These are phyloP conservation scores for Mikania micrantha DNA, from an alignment of 129 eudicot species.

Conservation along the genomic window DNA sequence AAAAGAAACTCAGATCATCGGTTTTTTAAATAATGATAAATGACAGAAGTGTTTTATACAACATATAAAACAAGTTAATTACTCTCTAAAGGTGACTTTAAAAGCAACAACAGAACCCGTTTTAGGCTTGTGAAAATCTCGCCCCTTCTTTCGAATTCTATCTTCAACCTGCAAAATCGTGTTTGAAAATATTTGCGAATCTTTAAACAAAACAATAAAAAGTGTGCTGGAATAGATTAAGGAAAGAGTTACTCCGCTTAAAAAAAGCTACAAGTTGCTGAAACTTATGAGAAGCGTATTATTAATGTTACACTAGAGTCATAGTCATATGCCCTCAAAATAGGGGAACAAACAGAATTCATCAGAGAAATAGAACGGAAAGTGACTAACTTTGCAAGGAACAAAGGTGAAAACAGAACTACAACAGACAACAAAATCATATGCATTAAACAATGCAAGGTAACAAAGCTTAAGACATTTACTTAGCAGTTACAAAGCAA, in stretches of 20 bases:
- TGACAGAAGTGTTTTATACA: not conserved
- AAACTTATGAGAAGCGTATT: not conserved
- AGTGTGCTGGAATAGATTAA: not conserved
- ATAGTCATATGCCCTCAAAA: not conserved
- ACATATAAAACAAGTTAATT: slow-evolving; percentile 15
- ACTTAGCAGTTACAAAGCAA: not conserved
- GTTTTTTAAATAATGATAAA: not conserved
- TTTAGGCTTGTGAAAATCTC: slow-evolving; percentile 70
- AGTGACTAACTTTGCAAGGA: not conserved
- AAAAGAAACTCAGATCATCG: not conserved
- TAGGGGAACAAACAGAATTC: not conserved
- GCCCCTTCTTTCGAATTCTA: slow-evolving; percentile 73
- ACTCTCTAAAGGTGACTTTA: slow-evolving; percentile 98
- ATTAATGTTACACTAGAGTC: not conserved
- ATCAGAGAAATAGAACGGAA: not conserved
- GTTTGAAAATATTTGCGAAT: slow-evolving; percentile 4
- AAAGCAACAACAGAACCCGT: slow-evolving; percentile 86
- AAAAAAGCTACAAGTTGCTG: slow-evolving; percentile 2
- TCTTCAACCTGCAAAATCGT: slow-evolving; percentile 63
- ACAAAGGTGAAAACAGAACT: not conserved
- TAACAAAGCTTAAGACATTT: too few relatives aligned
- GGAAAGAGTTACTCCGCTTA: slow-evolving; percentile 37
- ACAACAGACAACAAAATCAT: too few relatives aligned
- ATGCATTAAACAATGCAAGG: too few relatives aligned
- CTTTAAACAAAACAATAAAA: not conserved